These are phyloP conservation scores for Aspergillus sergii DNA, from an alignment of 2,329 filamentous ascomycete species.

Conservation along the genomic window DNA sequence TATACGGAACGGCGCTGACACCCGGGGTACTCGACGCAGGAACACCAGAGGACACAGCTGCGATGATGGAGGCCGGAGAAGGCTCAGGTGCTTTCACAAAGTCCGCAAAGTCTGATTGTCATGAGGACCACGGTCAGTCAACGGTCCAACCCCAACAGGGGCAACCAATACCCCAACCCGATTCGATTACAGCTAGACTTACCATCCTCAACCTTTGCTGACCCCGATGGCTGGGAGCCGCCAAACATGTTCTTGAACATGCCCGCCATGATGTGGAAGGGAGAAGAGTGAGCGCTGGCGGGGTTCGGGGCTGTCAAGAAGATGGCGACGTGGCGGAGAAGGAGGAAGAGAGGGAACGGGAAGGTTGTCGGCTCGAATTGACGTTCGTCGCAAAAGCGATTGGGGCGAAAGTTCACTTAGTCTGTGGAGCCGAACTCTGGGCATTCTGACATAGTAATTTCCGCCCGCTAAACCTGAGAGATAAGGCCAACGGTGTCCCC, in stretches of 20 bases:
- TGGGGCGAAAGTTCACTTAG: slow-evolving; percentile 18
- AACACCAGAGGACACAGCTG: slow-evolving; percentile 39
- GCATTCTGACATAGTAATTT: background rate
- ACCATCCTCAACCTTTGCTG: slow-evolving; percentile 41
- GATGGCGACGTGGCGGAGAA: slow-evolving; percentile 24
- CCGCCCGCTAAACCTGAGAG: background rate
- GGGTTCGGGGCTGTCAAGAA: slow-evolving; percentile 9
- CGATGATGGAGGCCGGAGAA: slow-evolving; percentile 51
- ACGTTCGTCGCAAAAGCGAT: slow-evolving; percentile 28
- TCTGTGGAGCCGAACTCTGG: slow-evolving; percentile 22
- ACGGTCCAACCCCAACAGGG: background rate
- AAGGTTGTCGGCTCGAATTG: slow-evolving; percentile 21
- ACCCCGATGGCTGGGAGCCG: slow-evolving; percentile 33
- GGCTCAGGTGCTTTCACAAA: slow-evolving; percentile 80
- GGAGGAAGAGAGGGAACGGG: slow-evolving; percentile 17
- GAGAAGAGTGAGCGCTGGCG: slow-evolving; percentile 23
- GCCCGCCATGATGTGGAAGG: slow-evolving; percentile 39
- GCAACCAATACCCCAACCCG: slow-evolving; percentile 13
- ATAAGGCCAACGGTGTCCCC: background rate
- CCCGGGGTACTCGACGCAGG: slow-evolving; percentile 51
- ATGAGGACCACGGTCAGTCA: background rate
- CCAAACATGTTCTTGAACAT: slow-evolving; percentile 45
- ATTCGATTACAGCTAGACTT: slow-evolving; percentile 18
- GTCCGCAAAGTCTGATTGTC: slow-evolving; percentile 82
- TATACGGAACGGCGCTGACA: slow-evolving; percentile 67